These are phyloP conservation scores for Ascochyta rabiei DNA, from an alignment of 2,329 filamentous ascomycete species.

Conservation along the genomic window DNA sequence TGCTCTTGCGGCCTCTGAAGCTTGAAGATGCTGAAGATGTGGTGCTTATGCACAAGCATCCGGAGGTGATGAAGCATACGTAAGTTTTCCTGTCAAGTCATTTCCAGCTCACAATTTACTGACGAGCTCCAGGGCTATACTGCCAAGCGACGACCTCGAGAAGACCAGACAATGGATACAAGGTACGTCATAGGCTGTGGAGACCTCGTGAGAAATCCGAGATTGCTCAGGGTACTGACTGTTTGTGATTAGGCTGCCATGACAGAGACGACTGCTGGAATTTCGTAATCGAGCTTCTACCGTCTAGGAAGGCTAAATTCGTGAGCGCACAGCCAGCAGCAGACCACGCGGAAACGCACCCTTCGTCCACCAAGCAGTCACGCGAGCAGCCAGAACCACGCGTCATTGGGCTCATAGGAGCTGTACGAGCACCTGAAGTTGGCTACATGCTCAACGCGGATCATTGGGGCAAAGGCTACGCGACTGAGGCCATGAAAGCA, in stretches of 20 bases:
- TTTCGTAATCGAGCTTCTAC: slow-evolving; percentile 59
- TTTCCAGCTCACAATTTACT: not conserved
- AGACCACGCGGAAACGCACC: not conserved
- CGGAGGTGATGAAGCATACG: slow-evolving; percentile 69
- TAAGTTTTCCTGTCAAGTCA: slow-evolving; percentile 32
- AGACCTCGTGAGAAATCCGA: not conserved
- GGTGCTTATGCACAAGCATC: slow-evolving; percentile 61
- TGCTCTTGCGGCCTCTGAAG: slow-evolving; percentile 60
- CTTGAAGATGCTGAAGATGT: slow-evolving; percentile 59
- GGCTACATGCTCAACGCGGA: slow-evolving; percentile 53
- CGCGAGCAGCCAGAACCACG: slow-evolving; percentile 19
- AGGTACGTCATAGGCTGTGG: slow-evolving; percentile 22
- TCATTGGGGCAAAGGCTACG: slow-evolving; percentile 51
- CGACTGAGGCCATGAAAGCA: slow-evolving; percentile 52
- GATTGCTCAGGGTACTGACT: not conserved
- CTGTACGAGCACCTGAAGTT: slow-evolving; percentile 49
- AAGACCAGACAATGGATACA: slow-evolving; percentile 44
- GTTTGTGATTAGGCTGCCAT: slow-evolving; percentile 26
- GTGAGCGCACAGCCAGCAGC: not conserved
- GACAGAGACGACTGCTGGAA: slow-evolving; percentile 57
- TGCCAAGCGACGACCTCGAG: slow-evolving; percentile 58
- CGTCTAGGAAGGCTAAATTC: not conserved
- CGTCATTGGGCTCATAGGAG: slow-evolving; percentile 52
- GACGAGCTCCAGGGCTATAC: slow-evolving; percentile 48
- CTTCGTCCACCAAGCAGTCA: not conserved